Evolutionary conservation across 257 asterid genomes (phyloP).

Genomic region (Thymus mandschuricus): DNA sequence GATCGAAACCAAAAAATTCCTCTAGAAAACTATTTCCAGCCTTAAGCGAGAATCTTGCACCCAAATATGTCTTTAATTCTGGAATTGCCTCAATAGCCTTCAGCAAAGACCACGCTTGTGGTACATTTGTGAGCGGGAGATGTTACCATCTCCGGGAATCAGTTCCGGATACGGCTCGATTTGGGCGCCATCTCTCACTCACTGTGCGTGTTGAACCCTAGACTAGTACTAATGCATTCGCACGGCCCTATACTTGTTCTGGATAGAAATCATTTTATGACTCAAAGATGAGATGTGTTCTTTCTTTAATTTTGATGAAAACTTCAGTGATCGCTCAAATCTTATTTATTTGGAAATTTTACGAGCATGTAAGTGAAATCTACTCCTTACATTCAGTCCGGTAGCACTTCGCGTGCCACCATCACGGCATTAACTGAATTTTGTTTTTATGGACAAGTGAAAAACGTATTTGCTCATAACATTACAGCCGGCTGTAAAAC

Average conservation of each 20-base stretch:
- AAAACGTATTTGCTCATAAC: background rate
- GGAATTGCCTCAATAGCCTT: conserved; percentile 59
- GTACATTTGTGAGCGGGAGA: conserved; percentile 50
- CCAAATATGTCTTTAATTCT: conserved; percentile 61
- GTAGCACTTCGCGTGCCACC: too few relatives aligned
- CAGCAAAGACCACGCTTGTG: conserved; percentile 55
- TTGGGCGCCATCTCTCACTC: conserved; percentile 48
- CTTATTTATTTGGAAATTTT: too few relatives aligned
- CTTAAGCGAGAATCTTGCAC: conserved; percentile 68
- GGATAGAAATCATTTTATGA: too few relatives aligned
- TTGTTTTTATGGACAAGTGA: background rate
- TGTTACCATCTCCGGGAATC: conserved; percentile 45
- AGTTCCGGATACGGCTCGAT: conserved; percentile 50
- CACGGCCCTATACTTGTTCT: too few relatives aligned
- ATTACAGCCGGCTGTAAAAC: background rate
- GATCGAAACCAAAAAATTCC: background rate
- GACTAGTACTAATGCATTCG: too few relatives aligned
- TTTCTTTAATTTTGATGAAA: too few relatives aligned
- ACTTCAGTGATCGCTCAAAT: too few relatives aligned
- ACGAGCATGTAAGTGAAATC: too few relatives aligned
- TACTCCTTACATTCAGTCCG: too few relatives aligned
- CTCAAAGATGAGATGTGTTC: too few relatives aligned
- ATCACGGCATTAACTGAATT: too few relatives aligned
- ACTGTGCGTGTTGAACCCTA: conserved; percentile 9
- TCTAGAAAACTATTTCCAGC: conserved; percentile 61